Conservation (phyloP, 768 basidiomycete genomes). For the Kwoniella pini region DNA sequence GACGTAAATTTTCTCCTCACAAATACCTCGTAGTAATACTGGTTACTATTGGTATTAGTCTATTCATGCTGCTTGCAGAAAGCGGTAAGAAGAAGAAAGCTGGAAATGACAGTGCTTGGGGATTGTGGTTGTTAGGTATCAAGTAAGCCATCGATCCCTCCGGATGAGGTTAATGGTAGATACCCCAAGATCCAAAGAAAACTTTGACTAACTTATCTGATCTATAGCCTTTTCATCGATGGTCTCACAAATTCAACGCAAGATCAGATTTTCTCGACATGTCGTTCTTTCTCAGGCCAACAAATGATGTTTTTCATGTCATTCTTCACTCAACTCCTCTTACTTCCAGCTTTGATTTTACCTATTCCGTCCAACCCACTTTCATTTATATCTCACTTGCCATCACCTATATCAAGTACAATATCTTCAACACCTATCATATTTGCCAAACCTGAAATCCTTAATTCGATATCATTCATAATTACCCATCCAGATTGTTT, state of each 20-base stretch:
- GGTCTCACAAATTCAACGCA: conserved; percentile 94
- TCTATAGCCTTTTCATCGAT: conserved; percentile 86
- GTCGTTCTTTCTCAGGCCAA: conserved; percentile 73
- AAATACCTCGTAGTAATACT: conserved; percentile 94
- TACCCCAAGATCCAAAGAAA: no score
- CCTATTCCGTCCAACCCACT: conserved; percentile 61
- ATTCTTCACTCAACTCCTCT: conserved; percentile 74
- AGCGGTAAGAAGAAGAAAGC: conserved; percentile 56
- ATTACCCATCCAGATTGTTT: conserved; percentile 72
- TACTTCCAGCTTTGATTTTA: conserved; percentile 65
- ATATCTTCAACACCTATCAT: conserved; percentile 8
- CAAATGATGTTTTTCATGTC: conserved; percentile 99
- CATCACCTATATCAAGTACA: conserved; percentile 16
- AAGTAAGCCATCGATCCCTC: conserved; percentile 43
- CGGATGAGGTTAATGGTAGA: neutral
- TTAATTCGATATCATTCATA: conserved; percentile 71
- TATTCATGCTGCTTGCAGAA: conserved; percentile 81
- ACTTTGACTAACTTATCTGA: no score
- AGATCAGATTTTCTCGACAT: conserved; percentile 86
- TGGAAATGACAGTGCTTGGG: conserved; percentile 57
- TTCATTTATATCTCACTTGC: conserved; percentile 70
- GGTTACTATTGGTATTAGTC: conserved; percentile 85
- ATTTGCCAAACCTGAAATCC: conserved; percentile 28
- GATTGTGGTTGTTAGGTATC: conserved; percentile 57
- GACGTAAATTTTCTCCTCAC: conserved; percentile 85